Evolutionary conservation across 225 moss, liverwort and hornwort species (phyloP).

Genomic region (Climacium dendroides): DNA sequence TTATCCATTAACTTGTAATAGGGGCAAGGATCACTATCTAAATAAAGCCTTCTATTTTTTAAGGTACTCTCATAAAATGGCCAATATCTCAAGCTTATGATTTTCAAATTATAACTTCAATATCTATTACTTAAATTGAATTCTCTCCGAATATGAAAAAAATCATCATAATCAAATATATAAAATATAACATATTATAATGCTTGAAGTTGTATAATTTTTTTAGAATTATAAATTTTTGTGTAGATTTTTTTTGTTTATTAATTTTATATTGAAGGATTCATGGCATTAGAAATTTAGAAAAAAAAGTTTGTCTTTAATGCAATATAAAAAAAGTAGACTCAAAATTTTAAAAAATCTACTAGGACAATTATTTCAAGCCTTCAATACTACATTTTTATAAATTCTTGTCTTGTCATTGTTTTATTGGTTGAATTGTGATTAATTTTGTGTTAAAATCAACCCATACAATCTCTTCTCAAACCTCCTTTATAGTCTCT

Average conservation of each 20-base stretch:
- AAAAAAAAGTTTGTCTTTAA: not conserved
- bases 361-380: not conserved
- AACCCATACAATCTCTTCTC: too few relatives aligned
- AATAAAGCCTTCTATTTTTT: too few relatives aligned
- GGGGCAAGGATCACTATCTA: too few relatives aligned
- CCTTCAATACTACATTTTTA: not conserved
- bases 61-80: not conserved
- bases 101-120: not conserved
- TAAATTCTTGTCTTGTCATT: not conserved
- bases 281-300: not conserved
- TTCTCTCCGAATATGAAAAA: too few relatives aligned
- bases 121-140: not conserved
- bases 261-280: not conserved
- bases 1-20: too few relatives aligned
- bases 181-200: too few relatives aligned
- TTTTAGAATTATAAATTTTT: too few relatives aligned
- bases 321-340: not conserved
- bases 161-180: too few relatives aligned
- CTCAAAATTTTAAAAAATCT: not conserved
- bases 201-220: too few relatives aligned
- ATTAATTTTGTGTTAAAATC: not conserved
- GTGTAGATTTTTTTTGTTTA: not conserved
- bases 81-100: not conserved
- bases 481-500: too few relatives aligned
- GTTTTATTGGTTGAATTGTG: not conserved